Base-by-base conservation (phyloP, 2,329 filamentous ascomycete species). In the Shiraia sp. region DNA sequence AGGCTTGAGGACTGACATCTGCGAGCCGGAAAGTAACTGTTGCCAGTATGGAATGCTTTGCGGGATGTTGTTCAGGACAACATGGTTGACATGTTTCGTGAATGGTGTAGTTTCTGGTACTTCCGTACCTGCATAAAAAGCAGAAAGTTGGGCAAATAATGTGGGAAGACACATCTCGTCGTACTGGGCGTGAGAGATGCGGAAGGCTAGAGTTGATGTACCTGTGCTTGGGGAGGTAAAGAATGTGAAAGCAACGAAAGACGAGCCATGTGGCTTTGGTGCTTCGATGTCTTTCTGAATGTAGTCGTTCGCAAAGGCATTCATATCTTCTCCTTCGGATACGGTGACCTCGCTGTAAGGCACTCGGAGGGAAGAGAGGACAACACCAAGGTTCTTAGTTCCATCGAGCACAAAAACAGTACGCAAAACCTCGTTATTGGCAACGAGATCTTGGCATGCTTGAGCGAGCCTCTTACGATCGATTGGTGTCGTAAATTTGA, bases 141-240 rank as follows among this genome's bases (percentile, higher is more conserved):
- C 73, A 3, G 78, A 79, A 28, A 87, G 76, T 55, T 85, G 81
- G 13, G 74, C 74, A 42, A 86, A 76, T 14, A 86, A 75, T n/a
- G 76, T 70, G 0, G 82, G 79, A 7, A 87, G 74, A 51, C 80
- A 86, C 15, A 87, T 82, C 49, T 84, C 84, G 50, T 87, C 84
- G 57, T 86, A 87, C 52, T 87, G 83, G 0, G 83, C 80, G 61
- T 87, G 84, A 0, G 83, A 86, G 40, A 87, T 77, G 41, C 83
- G 79, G 60, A 85, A 76, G 44, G 79, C 69, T 10, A 86, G 77
- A 32, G 75, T 73, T 4, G 69, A 63, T 9, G 72, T 58, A 15
- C 67, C 70, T 45, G 81, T 80, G 45, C 82, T 74, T 32, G 82
- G 80, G 47, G 81, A 80, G 41, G 81, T 75, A 46, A 85, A 85